Base-by-base conservation (phyloP, 306 rosid species). In the Rubus idaeus region DNA sequence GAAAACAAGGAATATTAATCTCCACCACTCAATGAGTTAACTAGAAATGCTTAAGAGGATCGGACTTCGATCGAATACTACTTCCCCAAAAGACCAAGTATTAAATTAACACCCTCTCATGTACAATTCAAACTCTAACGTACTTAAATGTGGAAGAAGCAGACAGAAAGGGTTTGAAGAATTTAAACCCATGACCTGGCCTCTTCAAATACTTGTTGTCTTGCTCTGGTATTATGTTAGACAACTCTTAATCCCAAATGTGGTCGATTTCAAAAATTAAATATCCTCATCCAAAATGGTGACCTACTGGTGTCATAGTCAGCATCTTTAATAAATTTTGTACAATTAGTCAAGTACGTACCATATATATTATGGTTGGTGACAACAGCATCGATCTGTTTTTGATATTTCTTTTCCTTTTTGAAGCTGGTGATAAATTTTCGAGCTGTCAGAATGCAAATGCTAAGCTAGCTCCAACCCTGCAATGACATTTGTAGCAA, bases 401-500 rank as follows among this genome's bases (percentile, higher is more conserved):
- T 14, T 77, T 73, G 49, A 35, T 55, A n/a, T 64, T 60, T 79
- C 6, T 5, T 37, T 26, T 52, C 86, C 70, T 81, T 79, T 50
- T 46, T 57, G 75, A 77, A 56, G 70, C 45, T 57, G 66, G 47
- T 73, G 65, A 23, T 11, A 44, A 62, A 62, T 35, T 30, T 69
- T 37, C 17, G 17, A n/a, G 52, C 21, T 71, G 68, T 60, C 75
- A 10, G 60, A 45, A 47, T 73, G 75, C 63, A 65, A 61, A 66
- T 30, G 45, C 47, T 47, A n/a, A 45, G 49, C 40, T 63, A 61
- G 66, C 66, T 78, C 76, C 60, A 73, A 73, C 73, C n/a, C 51
- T 14, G 51, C 56, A 68, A 71, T 52, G 77, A 64, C 69, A 79
- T 46, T 64, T 81, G 40, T 49, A 74, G 81, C 63, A 9, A 83